Percentiles rank a stretch among this genome's conserved stretches.
Evolutionary conservation across 345 rosid species (phyloP).

Genomic region (Noccaea bulbosa): DNA sequence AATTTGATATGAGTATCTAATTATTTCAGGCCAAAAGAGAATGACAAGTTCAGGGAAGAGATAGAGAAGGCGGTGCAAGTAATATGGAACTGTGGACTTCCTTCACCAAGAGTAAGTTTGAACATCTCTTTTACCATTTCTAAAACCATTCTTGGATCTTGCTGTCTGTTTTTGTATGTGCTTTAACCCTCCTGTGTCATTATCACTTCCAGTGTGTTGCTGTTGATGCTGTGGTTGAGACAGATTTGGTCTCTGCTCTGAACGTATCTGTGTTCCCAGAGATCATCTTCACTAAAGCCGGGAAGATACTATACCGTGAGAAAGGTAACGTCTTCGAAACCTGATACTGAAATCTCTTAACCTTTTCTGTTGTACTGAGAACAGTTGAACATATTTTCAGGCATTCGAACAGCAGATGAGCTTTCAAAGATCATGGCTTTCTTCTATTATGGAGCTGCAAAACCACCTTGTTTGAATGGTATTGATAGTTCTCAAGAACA

Average conservation of each 20-base stretch:
- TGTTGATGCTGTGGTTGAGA: conserved; percentile 76
- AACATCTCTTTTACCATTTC: conserved; percentile 9
- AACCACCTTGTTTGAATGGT: conserved; percentile 63
- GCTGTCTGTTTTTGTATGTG: conserved; percentile 4
- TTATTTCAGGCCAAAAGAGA: conserved; percentile 71
- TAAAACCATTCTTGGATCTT: conserved; percentile 7
- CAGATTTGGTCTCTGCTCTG: conserved; percentile 70
- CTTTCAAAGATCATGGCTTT: conserved; percentile 85
- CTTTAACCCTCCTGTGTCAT: conserved; percentile 1
- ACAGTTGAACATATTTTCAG: conserved; percentile 43
- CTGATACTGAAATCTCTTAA: not conserved
- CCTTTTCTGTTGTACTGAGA: not conserved
- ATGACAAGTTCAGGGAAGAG: conserved; percentile 61
- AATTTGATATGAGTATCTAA: conserved; percentile 3
- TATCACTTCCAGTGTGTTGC: conserved; percentile 71
- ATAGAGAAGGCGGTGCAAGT: conserved; percentile 85
- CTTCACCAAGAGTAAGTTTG: conserved; percentile 80
- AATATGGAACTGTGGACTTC: conserved; percentile 90
- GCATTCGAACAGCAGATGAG: conserved; percentile 67
- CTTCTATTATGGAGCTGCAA: conserved; percentile 89
- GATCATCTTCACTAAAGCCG: conserved; percentile 81
- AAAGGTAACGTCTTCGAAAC: conserved; percentile 52
- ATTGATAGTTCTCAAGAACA: conserved; percentile 51
- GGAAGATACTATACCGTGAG: conserved; percentile 83
- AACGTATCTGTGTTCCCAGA: conserved; percentile 72